Conservation (phyloP, 768 basidiomycete genomes). For the Russula sp. region DNA sequence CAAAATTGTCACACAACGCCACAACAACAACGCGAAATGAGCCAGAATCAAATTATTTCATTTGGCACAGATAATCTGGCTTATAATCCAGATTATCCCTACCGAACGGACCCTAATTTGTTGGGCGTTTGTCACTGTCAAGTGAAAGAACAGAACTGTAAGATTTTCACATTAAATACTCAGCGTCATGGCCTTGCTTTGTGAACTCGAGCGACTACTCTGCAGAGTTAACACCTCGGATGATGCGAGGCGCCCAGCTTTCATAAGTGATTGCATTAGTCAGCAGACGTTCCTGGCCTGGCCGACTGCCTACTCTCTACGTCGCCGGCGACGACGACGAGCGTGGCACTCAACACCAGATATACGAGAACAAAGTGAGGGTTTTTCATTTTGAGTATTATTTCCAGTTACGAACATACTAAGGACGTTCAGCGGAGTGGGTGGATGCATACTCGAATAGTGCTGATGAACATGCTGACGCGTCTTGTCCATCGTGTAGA, state of each 20-base stretch:
- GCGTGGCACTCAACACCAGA: not conserved
- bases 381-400: not conserved
- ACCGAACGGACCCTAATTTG: too few relatives aligned
- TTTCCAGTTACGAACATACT: not conserved
- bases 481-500: slow-evolving; percentile 32
- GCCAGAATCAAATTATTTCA: too few relatives aligned
- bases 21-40: too few relatives aligned
- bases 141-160: not conserved
- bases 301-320: not conserved
- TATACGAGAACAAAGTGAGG: slow-evolving; percentile 1
- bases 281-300: not conserved
- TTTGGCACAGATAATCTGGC: too few relatives aligned
- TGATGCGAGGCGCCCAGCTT: not conserved
- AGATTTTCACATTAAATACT: not conserved
- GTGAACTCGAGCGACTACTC: not conserved
- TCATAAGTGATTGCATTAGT: slow-evolving; percentile 10
- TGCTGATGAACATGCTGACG: slow-evolving; percentile 26
- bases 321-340: slow-evolving; percentile 17
- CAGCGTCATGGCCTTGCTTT: not conserved
- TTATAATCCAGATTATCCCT: too few relatives aligned
- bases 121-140: too few relatives aligned
- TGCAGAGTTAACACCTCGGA: not conserved
- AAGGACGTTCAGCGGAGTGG: slow-evolving; percentile 26
- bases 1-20: too few relatives aligned
- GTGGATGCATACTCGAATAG: slow-evolving; percentile 31